Evolutionary conservation across 176 grass and related monocot genomes (phyloP), one percentile per base, ranked within the genome.

Genomic region (Luzula sylvatica): DNA sequence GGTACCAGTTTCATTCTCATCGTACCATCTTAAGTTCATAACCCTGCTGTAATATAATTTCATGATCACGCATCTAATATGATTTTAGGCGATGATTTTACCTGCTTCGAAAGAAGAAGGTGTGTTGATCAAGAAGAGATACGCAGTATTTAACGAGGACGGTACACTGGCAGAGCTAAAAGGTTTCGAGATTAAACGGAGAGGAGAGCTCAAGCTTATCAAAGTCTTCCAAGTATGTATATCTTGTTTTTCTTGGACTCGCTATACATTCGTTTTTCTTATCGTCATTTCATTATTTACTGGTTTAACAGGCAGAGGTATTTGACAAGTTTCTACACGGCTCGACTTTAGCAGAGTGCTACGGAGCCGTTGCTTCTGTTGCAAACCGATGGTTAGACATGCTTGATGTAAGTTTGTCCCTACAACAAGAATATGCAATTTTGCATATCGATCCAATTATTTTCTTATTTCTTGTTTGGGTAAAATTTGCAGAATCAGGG

Each of bases 141-240:
- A 96, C 82, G 84, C 84, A 42, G 90, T 96, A 63, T 96, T 96
- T 65, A 96, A 96, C 76, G 73, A 96, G 73, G 90, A 96, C 82
- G 90, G 90, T 18, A 84, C 90, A 38, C 75, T 96, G 23, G 90
- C 90, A 65, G 90, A 96, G 62, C 80, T 96, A 19, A 96, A 96
- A 78, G 90, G 90, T 45, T 96, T 96, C 82, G 90, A 96, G 65
- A 96, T 96, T 56, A 96, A 96, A 80, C 72, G 90, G 56, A 82
- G 90, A 74, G 90, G 90, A 49, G 90, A 96, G 77, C 84, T 96
- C 67, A 96, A 96, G 77, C 90, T 96, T 57, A 88, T 96, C 58
- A 96, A 96, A 80, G 84, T 96, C 81, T 96, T 96, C 55, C 90
- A 96, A 86, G 90, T 96, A 88, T 46, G 58, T 73, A 17, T 76